Evolutionary conservation across 495 filamentous ascomycete genomes (phyloP).

Genomic region (Letharia columbiana): DNA sequence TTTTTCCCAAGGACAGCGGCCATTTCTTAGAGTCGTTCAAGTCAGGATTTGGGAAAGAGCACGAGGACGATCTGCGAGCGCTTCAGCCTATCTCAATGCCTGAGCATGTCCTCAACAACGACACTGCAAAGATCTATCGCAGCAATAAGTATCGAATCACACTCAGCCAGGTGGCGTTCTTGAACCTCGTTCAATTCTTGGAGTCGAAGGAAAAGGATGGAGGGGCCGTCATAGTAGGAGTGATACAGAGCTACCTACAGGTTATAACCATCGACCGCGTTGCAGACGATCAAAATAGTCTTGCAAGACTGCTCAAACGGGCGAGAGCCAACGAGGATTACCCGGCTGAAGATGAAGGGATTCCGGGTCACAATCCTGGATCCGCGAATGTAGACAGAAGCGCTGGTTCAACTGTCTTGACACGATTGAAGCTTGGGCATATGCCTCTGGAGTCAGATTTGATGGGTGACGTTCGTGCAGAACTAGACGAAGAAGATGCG

Average conservation of each 20-base stretch:
- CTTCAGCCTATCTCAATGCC: conserved; percentile 63
- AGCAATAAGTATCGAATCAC: conserved; percentile 81
- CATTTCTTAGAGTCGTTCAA: conserved; percentile 60
- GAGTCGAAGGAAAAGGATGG: conserved; percentile 74
- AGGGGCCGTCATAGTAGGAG: conserved; percentile 61
- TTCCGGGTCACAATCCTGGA: conserved; percentile 82
- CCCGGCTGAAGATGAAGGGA: conserved; percentile 82
- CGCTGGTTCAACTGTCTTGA: conserved; percentile 43
- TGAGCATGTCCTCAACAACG: conserved; percentile 65
- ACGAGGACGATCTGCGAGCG: conserved; percentile 64
- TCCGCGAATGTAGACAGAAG: conserved; percentile 66
- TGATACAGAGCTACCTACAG: conserved; percentile 66
- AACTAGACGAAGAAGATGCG: conserved; percentile 70
- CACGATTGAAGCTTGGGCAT: conserved; percentile 65
- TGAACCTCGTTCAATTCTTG: conserved; percentile 75
- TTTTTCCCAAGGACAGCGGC: conserved; percentile 59
- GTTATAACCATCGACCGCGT: conserved; percentile 67
- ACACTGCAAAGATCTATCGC: conserved; percentile 64
- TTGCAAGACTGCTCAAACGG: conserved; percentile 69
- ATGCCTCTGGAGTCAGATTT: conserved; percentile 71
- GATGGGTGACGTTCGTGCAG: conserved; percentile 70
- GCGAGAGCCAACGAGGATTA: conserved; percentile 50
- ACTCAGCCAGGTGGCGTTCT: conserved; percentile 68
- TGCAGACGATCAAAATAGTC: conserved; percentile 66
- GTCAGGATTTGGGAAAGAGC: conserved; percentile 60